phyloP scores from a whole-genome alignment of 805 yeast species.

The Zygosaccharomyces bisporus region DNA sequence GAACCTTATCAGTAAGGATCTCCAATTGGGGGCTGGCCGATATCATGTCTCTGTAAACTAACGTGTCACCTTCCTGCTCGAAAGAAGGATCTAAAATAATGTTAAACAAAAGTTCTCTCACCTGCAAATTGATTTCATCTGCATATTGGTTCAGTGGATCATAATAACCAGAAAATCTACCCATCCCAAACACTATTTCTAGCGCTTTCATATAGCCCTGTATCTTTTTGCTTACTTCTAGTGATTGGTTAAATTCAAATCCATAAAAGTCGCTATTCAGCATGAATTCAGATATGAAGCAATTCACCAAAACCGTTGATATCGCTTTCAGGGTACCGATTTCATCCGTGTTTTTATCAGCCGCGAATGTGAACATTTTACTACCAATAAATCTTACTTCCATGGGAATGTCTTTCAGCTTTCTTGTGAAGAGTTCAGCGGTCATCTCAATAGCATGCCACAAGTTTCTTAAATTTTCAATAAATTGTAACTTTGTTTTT shows the following conservation, averaged over 20 bases:
- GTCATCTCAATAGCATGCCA: constrained; percentile 68
- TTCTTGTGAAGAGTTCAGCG: constrained; percentile 44
- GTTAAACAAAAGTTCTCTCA: constrained; percentile 26
- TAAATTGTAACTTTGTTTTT: constrained; percentile 65
- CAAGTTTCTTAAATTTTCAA: constrained; percentile 66
- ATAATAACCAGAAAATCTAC: constrained; percentile 28
- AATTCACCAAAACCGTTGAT: constrained; percentile 34
- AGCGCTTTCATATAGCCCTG: constrained; percentile 21
- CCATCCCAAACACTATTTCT: constrained; percentile 28
- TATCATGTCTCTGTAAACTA: constrained; percentile 34
- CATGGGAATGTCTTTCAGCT: constrained; percentile 47
- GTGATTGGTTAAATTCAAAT: constrained; percentile 6
- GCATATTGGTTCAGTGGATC: constrained; percentile 36
- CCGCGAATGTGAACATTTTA: constrained; percentile 40
- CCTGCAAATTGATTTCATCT: constrained; percentile 29
- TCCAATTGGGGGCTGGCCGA: constrained; percentile 23
- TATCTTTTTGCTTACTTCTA: constrained; percentile 18
- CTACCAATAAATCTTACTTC: constrained; percentile 56
- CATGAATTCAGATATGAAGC: constrained; percentile 27
- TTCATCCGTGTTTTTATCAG: constrained; percentile 53
- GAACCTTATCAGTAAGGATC: constrained; percentile 31
- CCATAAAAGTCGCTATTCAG: constrained; percentile 27
- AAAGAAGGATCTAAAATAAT: constrained; percentile 31
- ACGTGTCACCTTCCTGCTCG: constrained; percentile 28
- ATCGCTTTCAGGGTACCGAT: constrained; percentile 62